phyloP scores from a whole-genome alignment of 352 stramenopile species.

The Phytopythium chamaehyphon region DNA sequence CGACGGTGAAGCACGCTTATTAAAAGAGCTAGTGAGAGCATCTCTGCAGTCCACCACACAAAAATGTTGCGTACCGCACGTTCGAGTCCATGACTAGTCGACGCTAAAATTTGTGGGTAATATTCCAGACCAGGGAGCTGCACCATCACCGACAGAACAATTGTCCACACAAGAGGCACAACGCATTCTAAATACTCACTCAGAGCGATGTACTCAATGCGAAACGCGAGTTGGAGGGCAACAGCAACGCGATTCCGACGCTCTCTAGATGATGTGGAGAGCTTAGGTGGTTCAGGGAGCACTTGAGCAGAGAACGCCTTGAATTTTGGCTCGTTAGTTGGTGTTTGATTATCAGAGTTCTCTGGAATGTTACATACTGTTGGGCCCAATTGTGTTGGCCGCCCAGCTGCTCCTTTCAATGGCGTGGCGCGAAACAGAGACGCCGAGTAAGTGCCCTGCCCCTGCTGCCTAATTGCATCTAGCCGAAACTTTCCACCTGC shows the following conservation, averaged over 20 bases:
- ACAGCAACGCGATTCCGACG: not conserved
- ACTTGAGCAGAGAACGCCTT: too few relatives aligned
- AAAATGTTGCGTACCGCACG: conserved; percentile 11
- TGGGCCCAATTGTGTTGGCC: too few relatives aligned
- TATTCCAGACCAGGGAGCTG: conserved; percentile 18
- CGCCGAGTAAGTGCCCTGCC: too few relatives aligned
- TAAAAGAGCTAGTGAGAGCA: conserved; percentile 19
- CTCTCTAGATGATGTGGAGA: not conserved
- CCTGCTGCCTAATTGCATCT: too few relatives aligned
- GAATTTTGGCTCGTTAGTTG: too few relatives aligned
- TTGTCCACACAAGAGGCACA: conserved; percentile 28
- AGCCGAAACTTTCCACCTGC: too few relatives aligned
- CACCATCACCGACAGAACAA: conserved; percentile 14
- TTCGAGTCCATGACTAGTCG: conserved; percentile 4
- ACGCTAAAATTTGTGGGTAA: conserved; percentile 19
- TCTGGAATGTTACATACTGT: too few relatives aligned
- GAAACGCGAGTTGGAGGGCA: not conserved
- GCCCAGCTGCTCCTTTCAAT: too few relatives aligned
- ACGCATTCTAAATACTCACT: conserved; percentile 33
- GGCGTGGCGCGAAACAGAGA: too few relatives aligned
- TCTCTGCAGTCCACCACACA: conserved; percentile 16
- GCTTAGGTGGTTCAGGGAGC: not conserved
- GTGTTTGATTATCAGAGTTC: too few relatives aligned
- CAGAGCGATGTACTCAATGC: conserved; percentile 22
- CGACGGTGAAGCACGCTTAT: conserved; percentile 14